Conservation (phyloP, 2,329 filamentous ascomycete genomes). For the Nakataea oryzae region DNA sequence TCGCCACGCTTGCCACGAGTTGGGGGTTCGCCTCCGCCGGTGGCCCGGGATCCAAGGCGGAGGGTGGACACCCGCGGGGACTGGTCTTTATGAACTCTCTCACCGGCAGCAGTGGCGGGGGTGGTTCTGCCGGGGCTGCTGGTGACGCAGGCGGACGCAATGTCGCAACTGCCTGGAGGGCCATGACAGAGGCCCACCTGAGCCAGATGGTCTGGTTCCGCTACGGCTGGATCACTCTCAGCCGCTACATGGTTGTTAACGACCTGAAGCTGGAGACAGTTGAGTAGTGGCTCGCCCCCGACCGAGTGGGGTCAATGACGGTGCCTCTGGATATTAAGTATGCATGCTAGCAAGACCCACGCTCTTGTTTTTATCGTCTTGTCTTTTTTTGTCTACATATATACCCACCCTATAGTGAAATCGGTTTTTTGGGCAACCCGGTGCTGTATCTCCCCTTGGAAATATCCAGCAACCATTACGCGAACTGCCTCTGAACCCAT, state of each 20-base stretch:
- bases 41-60: constrained; percentile 21
- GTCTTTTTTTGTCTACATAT: neutral
- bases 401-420: neutral
- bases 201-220: constrained; percentile 99
- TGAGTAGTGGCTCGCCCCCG: neutral
- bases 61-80: constrained; percentile 40
- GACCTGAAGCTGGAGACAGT: constrained; percentile 54
- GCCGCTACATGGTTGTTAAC: constrained; percentile 93
- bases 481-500: neutral
- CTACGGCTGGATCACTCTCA: constrained; percentile 86
- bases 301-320: neutral
- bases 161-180: constrained; percentile 55
- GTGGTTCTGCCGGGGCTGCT: constrained; percentile 28
- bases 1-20: constrained; percentile 48
- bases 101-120: constrained; percentile 33
- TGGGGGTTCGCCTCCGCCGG: constrained; percentile 27
- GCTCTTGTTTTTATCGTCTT: neutral
- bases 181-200: constrained; percentile 83
- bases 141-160: constrained; percentile 38
- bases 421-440: neutral
- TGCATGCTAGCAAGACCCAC: too few relatives aligned
- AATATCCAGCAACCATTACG: neutral
- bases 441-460: neutral
- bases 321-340: too few relatives aligned
- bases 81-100: constrained; percentile 57